Evolutionary conservation across 2,329 filamentous ascomycete genomes (phyloP).

Genomic region (Fusarium citri): DNA sequence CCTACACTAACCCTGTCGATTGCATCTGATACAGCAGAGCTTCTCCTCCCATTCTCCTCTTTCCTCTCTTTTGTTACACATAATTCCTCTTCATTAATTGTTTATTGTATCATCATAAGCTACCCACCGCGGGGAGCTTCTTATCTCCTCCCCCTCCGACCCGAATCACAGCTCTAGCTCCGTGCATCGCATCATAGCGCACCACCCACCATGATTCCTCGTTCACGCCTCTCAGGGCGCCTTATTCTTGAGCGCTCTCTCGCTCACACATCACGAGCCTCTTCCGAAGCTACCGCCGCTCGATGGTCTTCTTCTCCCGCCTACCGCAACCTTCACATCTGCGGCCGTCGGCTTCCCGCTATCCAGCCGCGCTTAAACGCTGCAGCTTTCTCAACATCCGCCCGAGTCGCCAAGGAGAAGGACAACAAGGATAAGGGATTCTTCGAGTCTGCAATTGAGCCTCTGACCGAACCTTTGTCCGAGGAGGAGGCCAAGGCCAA

Average conservation of each 20-base stretch:
- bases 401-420: conserved; percentile 52
- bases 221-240: conserved; percentile 55
- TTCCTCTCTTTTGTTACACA: conserved; percentile 6
- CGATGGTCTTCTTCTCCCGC: conserved; percentile 47
- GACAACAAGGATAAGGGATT: conserved; percentile 59
- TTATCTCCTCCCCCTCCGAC: conserved; percentile 14
- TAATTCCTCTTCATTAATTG: conserved; percentile 34
- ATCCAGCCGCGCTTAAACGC: conserved; percentile 45
- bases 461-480: conserved; percentile 59
- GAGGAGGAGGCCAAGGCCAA: conserved; percentile 66
- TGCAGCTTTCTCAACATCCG: conserved; percentile 54
- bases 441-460: conserved; percentile 61
- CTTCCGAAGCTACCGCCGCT: conserved; percentile 41
- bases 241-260: conserved; percentile 53
- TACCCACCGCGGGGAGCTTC: conserved; percentile 46
- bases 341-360: conserved; percentile 49
- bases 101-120: conserved; percentile 15
- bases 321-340: conserved; percentile 48
- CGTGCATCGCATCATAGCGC: conserved; percentile 12
- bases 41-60: conserved; percentile 7
- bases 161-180: conserved; percentile 33
- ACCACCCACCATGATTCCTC: conserved; percentile 54
- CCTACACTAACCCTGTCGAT: conserved; percentile 28
- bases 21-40: conserved; percentile 26
- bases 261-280: conserved; percentile 43